Conservation (phyloP, 148 eudicot species). For the Fagopyrum esculentum region DNA sequence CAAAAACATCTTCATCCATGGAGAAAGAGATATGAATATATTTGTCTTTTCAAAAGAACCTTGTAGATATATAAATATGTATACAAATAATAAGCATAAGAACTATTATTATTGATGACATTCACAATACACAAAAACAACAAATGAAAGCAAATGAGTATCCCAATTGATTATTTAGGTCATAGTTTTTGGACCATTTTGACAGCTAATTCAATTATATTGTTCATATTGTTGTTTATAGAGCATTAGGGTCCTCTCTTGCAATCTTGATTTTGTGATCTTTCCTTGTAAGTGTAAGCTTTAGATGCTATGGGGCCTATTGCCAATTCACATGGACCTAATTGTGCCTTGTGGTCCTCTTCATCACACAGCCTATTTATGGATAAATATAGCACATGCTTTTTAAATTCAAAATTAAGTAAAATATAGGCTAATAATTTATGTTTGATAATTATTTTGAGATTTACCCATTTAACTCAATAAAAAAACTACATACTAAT, state of each 20-base stretch:
- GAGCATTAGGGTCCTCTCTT: background rate
- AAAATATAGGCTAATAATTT: too few species aligned
- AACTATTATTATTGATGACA: background rate
- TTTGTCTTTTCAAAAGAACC: too few species aligned
- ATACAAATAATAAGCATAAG: too few species aligned
- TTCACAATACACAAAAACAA: background rate
- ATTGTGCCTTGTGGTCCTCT: background rate
- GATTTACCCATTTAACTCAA: too few species aligned
- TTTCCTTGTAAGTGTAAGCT: background rate
- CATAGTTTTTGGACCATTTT: background rate
- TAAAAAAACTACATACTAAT: too few species aligned
- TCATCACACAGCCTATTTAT: background rate
- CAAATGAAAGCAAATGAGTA: background rate
- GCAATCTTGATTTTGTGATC: background rate
- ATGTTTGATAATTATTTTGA: too few species aligned
- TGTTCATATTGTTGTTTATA: background rate
- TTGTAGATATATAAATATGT: too few species aligned
- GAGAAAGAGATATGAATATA: too few species aligned
- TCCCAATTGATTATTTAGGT: background rate
- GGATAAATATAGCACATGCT: background rate
- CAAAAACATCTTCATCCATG: too few species aligned
- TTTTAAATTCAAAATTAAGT: too few species aligned
- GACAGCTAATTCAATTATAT: background rate
- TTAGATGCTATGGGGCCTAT: background rate
- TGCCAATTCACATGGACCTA: background rate